Base-by-base conservation (phyloP, 2,329 filamentous ascomycete species). In the Furcasterigmium furcatum region DNA sequence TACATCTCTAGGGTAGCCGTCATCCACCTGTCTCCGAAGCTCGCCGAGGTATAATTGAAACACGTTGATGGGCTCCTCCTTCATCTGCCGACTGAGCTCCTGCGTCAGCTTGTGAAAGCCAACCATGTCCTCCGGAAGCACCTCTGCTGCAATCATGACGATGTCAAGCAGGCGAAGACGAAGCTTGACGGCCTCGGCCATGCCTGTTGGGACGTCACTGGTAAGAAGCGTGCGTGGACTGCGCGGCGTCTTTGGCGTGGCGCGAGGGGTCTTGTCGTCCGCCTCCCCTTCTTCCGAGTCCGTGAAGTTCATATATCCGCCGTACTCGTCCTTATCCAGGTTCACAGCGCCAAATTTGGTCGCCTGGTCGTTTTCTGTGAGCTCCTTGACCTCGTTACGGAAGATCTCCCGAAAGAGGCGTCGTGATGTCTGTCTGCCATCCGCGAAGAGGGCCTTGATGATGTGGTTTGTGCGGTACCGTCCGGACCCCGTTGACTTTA, bases 391-490 rank as follows among this genome's bases (percentile, higher is more conserved):
- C 63, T 91, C 88, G 43, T 80, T 79, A 19, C 76, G 71, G 66
- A 87, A 92, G 4, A 91, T 68, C 56, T 88, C 82, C 3, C 71
- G 72, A 55, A 82, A 90, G 8, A 79, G 70, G 2, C 70, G 74
- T 34, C 74, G 61, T 3, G 70, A 71, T 14, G 78, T 64, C n/a
- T 69, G 60, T 22, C 68, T 70, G 2, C 84, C 87, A 53, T 86
- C 82, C 1, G 85, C 82, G 44, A 90, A 77, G 6, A 91, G 70
- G 2, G 86, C 84, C 51, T 79, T 79, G 48, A 87, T 69, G 10
- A 90, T 76, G 27, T 77, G 73, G 46, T 74, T 75, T 44, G 74
- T 54, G 5, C 68, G 67, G 41, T 70, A 58, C 51, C 73, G 70
- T 48, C 73, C 71, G 38, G 73, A 61, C 47, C 64, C 66, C 30